Base-by-base conservation (phyloP, 331 rosid genomes). In the Arachis monticola region DNA sequence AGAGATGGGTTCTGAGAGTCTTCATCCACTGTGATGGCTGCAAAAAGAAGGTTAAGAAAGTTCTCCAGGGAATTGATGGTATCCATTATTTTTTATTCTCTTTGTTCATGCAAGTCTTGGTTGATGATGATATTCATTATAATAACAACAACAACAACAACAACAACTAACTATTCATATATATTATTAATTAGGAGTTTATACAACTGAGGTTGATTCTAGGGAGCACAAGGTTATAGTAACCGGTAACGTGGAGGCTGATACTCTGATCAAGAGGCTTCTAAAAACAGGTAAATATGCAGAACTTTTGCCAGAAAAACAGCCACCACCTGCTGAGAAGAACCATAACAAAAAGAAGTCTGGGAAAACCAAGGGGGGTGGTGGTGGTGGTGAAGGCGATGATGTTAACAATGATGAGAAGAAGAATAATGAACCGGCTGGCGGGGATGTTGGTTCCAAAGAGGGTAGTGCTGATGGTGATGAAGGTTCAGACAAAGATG, bases 21-120 rank as follows among this genome's bases (percentile, higher is more conserved):
- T 87, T 91, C 32, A 88, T 95, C 85, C 99, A 95, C 87, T 95
- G 99, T 47, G 97, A 87, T 66, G 99, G 97, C 65, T 95, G 99
- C 86, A 88, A 82, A 78, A 92, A 68, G 85, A 95, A 88, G 74
- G 96, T 92, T 77, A 90, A 85, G 87, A 95, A 88, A 87, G 79
- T 95, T 80, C 99, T 95, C 69, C 91, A 86, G 42, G 86, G 79
- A 85, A 88, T 92, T 2, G 95, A 95, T 8, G 99, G 99, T 83
- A 73, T 32, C 8, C 44, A 38, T 14, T 32, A 35, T 35, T 35
- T 35, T 35, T 35, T 35, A 35, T 35, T 35, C 40, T 35, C 40
- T 35, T 35, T 35, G 69, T 51, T 4, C 27, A 17, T 61, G 78
- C 48, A 51, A 41, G 59, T 30, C 64, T 56, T 63, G 2, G 40